Conservation (phyloP, 305 asterid genomes). For the Fraxinus latifolia region DNA sequence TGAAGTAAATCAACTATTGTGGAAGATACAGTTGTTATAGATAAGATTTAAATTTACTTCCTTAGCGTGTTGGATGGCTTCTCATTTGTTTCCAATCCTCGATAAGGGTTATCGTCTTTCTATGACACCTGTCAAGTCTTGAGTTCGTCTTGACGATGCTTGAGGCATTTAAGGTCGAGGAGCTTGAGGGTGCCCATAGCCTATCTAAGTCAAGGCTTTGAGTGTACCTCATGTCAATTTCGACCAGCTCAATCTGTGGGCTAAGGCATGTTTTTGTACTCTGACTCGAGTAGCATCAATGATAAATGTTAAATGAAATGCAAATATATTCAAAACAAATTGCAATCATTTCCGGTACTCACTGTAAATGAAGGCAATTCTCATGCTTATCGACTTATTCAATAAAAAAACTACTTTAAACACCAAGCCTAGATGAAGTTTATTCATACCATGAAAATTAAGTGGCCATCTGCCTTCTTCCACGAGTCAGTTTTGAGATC, state of each 20-base stretch:
- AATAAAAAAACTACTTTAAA: slow-evolving; percentile 12
- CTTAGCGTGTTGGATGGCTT: not conserved
- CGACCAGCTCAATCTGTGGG: not conserved
- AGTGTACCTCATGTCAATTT: not conserved
- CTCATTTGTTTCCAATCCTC: not conserved
- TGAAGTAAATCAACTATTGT: not conserved
- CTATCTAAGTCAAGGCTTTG: not conserved
- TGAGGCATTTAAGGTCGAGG: not conserved
- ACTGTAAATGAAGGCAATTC: slow-evolving; percentile 3
- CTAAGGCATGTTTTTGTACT: not conserved
- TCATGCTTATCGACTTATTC: not conserved
- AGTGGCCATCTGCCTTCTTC: slow-evolving; percentile 48
- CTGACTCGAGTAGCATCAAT: not conserved
- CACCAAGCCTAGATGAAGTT: not conserved
- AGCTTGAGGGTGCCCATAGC: not conserved
- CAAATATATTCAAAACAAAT: slow-evolving; percentile 22
- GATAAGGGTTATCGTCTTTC: not conserved
- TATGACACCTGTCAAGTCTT: not conserved
- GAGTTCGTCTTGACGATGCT: not conserved
- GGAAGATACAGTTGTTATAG: not conserved
- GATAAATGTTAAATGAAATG: not conserved
- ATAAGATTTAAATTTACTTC: not conserved
- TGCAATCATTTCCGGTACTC: slow-evolving; percentile 21
- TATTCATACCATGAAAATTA: slow-evolving; percentile 14
- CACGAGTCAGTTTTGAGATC: slow-evolving; percentile 41